Base-by-base conservation (phyloP, 176 grass and related monocot species). In the Cenchrus fungigraminus region DNA sequence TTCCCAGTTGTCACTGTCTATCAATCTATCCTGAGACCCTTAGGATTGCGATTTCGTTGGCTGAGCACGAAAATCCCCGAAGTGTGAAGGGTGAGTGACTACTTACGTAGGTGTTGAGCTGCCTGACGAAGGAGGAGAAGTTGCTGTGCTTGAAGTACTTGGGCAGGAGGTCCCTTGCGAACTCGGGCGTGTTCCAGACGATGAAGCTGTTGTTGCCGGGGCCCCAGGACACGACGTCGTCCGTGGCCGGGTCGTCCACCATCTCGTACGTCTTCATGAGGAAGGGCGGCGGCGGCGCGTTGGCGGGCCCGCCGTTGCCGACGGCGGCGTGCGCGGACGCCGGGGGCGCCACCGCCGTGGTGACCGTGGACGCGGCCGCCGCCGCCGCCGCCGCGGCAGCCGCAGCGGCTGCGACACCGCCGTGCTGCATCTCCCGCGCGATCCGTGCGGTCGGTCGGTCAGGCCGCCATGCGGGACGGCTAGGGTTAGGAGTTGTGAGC, bases 111-210 rank as follows among this genome's bases (percentile, higher is more conserved):
- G 94, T 97, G 86, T 97, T 97, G 82, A 97, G 92, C 88, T 97
- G 94, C 28, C 94, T 71, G 69, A 97, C 94, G 85, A 97, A 97
- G 71, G 91, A 93, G 1, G 94, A 97, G 89, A 97, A 97, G 82
- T 97, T 97, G 78, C 81, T 97, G 82, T 97, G 94, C 87, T 97
- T 97, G 85, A 97, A 97, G 86, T 94, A 97, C 71, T 97, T 97
- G 45, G 94, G 94, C 42, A 97, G 90, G 69, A 97, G 94, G 89
- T 97, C 94, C 25, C 92, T 79, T 1, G 94, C 94, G 85, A 97
- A 97, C 87, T 97, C 94, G 12, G 94, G 94, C 46, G 94, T 91
- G 37, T 94, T 94, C 94, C 94, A 97, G 2, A 97, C 94, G 73
- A 97, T 74, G 74, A 97, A 97, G 89, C 94, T 97, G 91, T 94